Conservation (phyloP, 2,329 filamentous ascomycete species). For the Sphaerulina vaccinii region DNA sequence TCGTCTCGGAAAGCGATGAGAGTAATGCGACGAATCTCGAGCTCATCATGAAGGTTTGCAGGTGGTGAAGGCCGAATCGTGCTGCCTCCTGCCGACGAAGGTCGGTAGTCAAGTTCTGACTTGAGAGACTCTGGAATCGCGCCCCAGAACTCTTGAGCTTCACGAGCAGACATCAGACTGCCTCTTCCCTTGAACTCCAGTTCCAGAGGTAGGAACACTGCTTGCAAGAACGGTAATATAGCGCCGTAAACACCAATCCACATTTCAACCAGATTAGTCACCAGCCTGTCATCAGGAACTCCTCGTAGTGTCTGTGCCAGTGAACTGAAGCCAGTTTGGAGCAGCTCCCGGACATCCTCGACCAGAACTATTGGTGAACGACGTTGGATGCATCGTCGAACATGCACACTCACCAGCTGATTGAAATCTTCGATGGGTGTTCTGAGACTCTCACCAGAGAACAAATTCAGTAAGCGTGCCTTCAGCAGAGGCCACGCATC, state of each 20-base stretch:
- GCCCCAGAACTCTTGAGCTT: conserved; percentile 89
- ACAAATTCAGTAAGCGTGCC: conserved; percentile 72
- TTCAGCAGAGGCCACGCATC: conserved; percentile 82
- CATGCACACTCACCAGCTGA: conserved; percentile 72
- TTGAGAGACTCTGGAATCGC: conserved; percentile 54
- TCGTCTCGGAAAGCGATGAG: conserved; percentile 84
- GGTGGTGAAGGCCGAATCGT: conserved; percentile 31
- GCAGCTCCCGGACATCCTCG: conserved; percentile 72
- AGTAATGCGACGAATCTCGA: conserved; percentile 87
- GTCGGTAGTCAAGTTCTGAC: conserved; percentile 41
- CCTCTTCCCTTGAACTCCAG: conserved; percentile 88
- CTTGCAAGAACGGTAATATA: conserved; percentile 89
- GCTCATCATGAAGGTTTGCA: conserved; percentile 54
- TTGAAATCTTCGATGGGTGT: conserved; percentile 85
- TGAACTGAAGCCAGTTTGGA: conserved; percentile 78
- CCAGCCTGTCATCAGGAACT: conserved; percentile 81
- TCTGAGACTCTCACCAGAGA: conserved; percentile 76
- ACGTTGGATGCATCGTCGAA: conserved; percentile 74
- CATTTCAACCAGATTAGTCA: conserved; percentile 84
- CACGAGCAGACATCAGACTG: conserved; percentile 70
- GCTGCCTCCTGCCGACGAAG: conserved; percentile 43
- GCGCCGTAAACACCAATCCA: conserved; percentile 92
- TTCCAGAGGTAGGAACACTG: conserved; percentile 89
- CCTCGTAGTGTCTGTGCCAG: conserved; percentile 79
- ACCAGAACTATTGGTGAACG: conserved; percentile 68